These are phyloP conservation scores for Vigna hirtella DNA, from an alignment of 306 rosid species.

Conservation along the genomic window DNA sequence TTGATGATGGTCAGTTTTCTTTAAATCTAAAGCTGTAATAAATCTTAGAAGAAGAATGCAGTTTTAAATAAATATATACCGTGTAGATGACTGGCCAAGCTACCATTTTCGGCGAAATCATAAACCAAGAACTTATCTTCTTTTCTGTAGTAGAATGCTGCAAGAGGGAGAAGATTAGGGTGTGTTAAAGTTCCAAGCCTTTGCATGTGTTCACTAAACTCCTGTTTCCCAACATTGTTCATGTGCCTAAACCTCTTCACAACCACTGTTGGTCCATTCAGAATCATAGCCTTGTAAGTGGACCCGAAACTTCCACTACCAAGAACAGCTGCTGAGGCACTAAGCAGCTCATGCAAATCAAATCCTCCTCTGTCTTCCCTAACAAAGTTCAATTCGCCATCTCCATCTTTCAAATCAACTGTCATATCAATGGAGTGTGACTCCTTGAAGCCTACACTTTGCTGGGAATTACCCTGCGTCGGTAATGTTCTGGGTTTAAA, in stretches of 20 bases:
- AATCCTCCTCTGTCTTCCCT: slow-evolving; percentile 53
- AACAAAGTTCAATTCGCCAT: slow-evolving; percentile 58
- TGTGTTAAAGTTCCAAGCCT: slow-evolving; percentile 67
- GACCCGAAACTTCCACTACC: slow-evolving; percentile 84
- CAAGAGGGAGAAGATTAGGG: slow-evolving; percentile 61
- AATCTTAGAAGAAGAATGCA: no score
- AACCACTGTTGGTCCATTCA: slow-evolving; percentile 61
- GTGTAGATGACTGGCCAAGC: slow-evolving; percentile 69
- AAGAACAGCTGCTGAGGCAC: slow-evolving; percentile 75
- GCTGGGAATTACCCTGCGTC: slow-evolving; percentile 1
- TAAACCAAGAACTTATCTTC: slow-evolving; percentile 65
- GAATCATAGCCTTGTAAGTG: slow-evolving; percentile 67
- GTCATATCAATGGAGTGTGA: slow-evolving; percentile 44
- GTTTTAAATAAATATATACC: slow-evolving; percentile 41
- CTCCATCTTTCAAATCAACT: slow-evolving; percentile 41
- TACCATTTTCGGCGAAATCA: slow-evolving; percentile 56
- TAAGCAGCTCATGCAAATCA: slow-evolving; percentile 65
- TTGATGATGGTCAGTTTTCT: not conserved
- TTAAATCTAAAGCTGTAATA: not conserved
- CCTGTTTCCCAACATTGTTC: slow-evolving; percentile 65
- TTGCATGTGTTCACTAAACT: slow-evolving; percentile 63
- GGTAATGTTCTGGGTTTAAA: not conserved
- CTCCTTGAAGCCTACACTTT: slow-evolving; percentile 33
- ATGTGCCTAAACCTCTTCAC: slow-evolving; percentile 80
- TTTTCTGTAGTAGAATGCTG: slow-evolving; percentile 57